Conservation (phyloP, 805 yeast species). For the Wickerhamomyces rabaulensis region DNA sequence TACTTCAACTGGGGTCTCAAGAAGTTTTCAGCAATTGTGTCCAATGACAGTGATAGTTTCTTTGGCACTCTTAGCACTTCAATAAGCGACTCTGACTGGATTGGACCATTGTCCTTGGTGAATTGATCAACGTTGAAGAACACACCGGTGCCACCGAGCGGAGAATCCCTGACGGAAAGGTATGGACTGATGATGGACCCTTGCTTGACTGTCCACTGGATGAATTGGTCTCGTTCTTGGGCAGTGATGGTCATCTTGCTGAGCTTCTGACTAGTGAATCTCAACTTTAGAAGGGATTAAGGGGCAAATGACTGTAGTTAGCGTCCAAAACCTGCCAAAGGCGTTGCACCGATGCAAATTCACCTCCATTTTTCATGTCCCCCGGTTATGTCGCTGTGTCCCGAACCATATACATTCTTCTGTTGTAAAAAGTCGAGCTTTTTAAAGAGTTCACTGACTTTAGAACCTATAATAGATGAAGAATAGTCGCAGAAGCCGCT, state of each 20-base stretch:
- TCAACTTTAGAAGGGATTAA: too few species aligned
- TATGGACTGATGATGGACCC: conserved; percentile 9
- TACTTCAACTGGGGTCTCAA: conserved; percentile 13
- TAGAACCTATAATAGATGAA: too few species aligned
- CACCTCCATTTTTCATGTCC: too few species aligned
- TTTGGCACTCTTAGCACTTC: conserved; percentile 37
- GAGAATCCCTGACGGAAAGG: conserved; percentile 19
- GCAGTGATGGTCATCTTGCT: conserved; percentile 2
- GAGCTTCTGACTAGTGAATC: too few species aligned
- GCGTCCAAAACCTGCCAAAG: too few species aligned
- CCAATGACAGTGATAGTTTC: conserved; percentile 27
- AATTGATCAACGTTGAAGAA: conserved; percentile 18
- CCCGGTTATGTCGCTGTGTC: too few species aligned
- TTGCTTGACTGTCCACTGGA: conserved; percentile 11
- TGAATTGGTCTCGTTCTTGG: conserved; percentile 8
- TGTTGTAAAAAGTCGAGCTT: too few species aligned
- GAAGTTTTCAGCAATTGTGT: conserved; percentile 19
- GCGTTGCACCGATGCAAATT: too few species aligned
- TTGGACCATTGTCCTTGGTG: conserved; percentile 1
- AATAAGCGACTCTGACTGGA: conserved; percentile 11
- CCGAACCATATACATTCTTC: too few species aligned
- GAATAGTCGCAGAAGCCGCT: too few species aligned
- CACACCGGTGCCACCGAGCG: conserved; percentile 33
- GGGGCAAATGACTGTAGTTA: too few species aligned
- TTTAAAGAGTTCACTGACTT: too few species aligned